Conservation (phyloP, 192 early-diverging fungal genomes). For the Linnemannia hyalina region DNA sequence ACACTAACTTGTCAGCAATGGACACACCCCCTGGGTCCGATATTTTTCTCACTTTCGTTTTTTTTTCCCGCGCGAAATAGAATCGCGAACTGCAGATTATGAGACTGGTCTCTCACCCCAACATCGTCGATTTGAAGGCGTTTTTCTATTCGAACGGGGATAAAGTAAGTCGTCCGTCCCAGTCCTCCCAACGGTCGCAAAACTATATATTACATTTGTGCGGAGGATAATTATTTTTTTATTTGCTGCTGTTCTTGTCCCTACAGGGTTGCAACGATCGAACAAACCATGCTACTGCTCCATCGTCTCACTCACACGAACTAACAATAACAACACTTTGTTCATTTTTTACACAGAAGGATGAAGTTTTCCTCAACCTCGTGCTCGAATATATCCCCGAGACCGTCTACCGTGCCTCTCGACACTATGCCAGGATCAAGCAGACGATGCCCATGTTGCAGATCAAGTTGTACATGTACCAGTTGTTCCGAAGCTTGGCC, state of each 20-base stretch:
- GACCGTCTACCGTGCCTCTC: slow-evolving; percentile 94
- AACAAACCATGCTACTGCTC: not conserved
- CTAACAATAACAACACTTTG: not conserved
- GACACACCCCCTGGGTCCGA: not conserved
- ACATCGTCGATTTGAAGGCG: slow-evolving; percentile 90
- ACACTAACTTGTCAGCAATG: not conserved
- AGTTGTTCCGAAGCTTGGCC: slow-evolving; percentile 95
- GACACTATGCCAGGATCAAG: slow-evolving; percentile 91
- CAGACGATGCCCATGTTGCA: slow-evolving; percentile 94
- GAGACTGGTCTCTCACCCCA: slow-evolving; percentile 92
- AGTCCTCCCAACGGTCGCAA: not conserved
- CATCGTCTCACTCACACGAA: not conserved
- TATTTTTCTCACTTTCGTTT: not conserved
- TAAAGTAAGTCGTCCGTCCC: slow-evolving; percentile 60
- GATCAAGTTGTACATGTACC: slow-evolving; percentile 99
- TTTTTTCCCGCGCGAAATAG: slow-evolving; percentile 60
- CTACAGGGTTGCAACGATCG: not conserved
- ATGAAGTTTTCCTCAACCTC: slow-evolving; percentile 96
- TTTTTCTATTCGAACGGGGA: slow-evolving; percentile 98
- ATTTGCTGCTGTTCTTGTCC: not conserved
- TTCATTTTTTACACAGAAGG: slow-evolving; percentile 66
- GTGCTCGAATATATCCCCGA: slow-evolving; percentile 97
- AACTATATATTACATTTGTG: not conserved
- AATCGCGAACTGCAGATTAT: slow-evolving; percentile 96
- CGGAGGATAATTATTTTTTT: not conserved